Percentiles rank a stretch among this genome's conserved stretches.
Conservation (phyloP, 148 eudicot species). For the Spergularia marina region DNA sequence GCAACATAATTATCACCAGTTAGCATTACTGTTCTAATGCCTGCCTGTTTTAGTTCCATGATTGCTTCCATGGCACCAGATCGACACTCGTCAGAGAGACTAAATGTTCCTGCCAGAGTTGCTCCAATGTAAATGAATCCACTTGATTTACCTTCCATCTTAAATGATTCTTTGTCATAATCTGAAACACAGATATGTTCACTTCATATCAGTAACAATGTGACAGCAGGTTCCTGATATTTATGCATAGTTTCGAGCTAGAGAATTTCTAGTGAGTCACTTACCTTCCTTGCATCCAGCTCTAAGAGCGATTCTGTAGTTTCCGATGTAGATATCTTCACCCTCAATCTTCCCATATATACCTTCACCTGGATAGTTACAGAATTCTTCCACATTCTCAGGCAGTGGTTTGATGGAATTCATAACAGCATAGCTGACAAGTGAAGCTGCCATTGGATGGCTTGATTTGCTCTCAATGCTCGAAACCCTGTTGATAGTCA, state of each 20-base stretch:
- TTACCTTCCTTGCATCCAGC: conserved; percentile 37
- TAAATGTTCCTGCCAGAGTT: conserved; percentile 30
- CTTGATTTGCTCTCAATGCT: conserved; percentile 57
- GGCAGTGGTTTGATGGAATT: conserved; percentile 36
- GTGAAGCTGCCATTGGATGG: conserved; percentile 53
- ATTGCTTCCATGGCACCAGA: conserved; percentile 39
- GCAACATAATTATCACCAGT: conserved; percentile 40
- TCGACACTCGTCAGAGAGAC: conserved; percentile 40
- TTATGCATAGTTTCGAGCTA: background rate
- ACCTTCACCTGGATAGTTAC: conserved; percentile 49
- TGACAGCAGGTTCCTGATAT: background rate
- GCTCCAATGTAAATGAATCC: conserved; percentile 35
- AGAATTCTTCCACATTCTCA: conserved; percentile 42
- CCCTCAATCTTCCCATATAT: conserved; percentile 46
- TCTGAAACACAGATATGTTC: conserved; percentile 16
- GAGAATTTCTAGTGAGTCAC: conserved; percentile 2
- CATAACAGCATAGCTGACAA: conserved; percentile 29
- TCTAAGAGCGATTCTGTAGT: conserved; percentile 34
- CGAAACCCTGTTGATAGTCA: conserved; percentile 38
- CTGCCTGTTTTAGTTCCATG: conserved; percentile 30
- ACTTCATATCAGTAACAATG: conserved; percentile 1
- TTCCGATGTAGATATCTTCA: conserved; percentile 41
- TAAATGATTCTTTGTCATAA: conserved; percentile 11
- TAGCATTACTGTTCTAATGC: conserved; percentile 41
- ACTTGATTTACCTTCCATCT: conserved; percentile 28